Evolutionary conservation across 495 filamentous ascomycete genomes (phyloP), one percentile per base, ranked within the genome.

Genomic region (Chaetomidium leptoderma): DNA sequence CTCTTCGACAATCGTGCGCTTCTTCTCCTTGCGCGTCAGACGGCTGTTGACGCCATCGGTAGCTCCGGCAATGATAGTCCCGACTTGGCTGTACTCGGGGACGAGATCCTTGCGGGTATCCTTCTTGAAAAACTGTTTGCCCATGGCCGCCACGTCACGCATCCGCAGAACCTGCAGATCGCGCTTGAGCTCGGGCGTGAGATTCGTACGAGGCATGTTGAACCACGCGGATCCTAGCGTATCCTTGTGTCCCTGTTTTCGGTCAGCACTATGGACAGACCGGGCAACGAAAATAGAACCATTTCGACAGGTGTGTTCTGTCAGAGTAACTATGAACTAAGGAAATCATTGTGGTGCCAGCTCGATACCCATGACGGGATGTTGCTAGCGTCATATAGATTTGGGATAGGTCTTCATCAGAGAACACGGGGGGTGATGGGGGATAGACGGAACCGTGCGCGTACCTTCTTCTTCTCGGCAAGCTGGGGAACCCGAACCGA

Each of bases 261-360:
- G 42, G 64, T 72, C 53, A 72, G 69, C 62, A 29, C 19, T 14
- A 45, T 42, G 47, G 27, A 36, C 21, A 1, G 16, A 16, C 57
- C 11, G 46, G 62, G 49, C 37, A 58, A 37, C 33, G 49, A 16
- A 43, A 49, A 23, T 53, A 55, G 40, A 30, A n/a, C 30, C 14
- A 21, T 59, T 36, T 60, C n/a, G 32, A 21, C 16, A 26, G 8
- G 23, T 1, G 42, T 47, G 44, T 46, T 24, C 77, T 78, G 75
- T 97, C 92, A 96, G 92, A 92, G 93, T 98, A 98, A 98, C 93
- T 98, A 96, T 97, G 90, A 91, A 36, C 82, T 77, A 76, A 78
- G 74, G 53, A 42, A 72, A 86, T 91, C 83, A 91, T 89, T 89
- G 62, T 62, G 67, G 66, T 74, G 66, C 69, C 66, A 58, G 63